Conservation (phyloP, 1,284 basidiomycete species). For the Microbotryum violaceum region DNA sequence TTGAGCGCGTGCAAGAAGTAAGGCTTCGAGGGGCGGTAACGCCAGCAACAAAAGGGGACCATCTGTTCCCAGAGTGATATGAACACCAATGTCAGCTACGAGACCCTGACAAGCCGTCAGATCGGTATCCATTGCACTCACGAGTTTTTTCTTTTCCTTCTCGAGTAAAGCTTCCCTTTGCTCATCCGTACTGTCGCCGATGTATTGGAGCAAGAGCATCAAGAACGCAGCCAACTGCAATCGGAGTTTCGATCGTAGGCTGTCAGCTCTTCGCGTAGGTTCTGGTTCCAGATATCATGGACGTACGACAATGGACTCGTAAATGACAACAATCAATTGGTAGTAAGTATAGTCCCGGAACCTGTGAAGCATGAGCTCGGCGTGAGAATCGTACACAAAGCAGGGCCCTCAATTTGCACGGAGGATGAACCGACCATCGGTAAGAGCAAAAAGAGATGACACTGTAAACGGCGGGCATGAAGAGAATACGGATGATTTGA, state of each 20-base stretch:
- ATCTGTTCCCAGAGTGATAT: no score
- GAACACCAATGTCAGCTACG: neutral
- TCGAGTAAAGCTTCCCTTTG: constrained; percentile 55
- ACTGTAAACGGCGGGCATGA: constrained; percentile 19
- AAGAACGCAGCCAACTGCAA: constrained; percentile 36
- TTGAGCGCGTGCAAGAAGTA: constrained; percentile 85
- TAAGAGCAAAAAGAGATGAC: constrained; percentile 82
- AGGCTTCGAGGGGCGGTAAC: constrained; percentile 73
- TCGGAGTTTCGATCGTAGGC: neutral
- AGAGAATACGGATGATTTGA: constrained; percentile 33
- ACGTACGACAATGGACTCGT: constrained; percentile 24
- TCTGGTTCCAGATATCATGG: neutral
- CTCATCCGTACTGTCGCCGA: constrained; percentile 57
- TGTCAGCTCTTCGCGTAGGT: neutral
- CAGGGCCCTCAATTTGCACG: no score
- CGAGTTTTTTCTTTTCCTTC: constrained; percentile 66
- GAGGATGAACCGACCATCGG: constrained; percentile 46
- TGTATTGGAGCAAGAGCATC: constrained; percentile 73
- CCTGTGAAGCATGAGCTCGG: no score
- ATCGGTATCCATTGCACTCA: neutral
- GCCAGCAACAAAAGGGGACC: constrained; percentile 59
- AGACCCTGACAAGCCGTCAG: no score
- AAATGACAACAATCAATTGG: constrained; percentile 50
- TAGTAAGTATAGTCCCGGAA: constrained; percentile 69
- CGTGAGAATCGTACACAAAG: no score